A percentile compares a stretch with the other conserved stretches of the same genome.
Evolutionary conservation across 129 eudicot species (phyloP).

Genomic region (Pulicaria dysenterica): DNA sequence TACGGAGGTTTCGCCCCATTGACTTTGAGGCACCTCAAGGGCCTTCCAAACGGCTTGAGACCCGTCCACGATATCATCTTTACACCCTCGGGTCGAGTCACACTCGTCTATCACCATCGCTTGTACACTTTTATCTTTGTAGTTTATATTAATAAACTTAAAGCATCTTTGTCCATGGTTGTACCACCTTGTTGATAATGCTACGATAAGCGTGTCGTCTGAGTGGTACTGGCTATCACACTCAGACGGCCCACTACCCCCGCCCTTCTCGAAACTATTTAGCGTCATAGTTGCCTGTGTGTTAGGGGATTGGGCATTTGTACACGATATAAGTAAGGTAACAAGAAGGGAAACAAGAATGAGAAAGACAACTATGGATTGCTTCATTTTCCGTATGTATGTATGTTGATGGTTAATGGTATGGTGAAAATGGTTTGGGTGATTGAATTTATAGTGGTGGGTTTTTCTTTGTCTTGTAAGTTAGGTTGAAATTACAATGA

Average conservation of each 20-base stretch:
- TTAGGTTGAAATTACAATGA: slow-evolving; percentile 17
- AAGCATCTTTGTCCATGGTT: slow-evolving; percentile 29
- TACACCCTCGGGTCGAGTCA: slow-evolving; percentile 31
- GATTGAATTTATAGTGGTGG: not conserved
- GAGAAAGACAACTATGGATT: not conserved
- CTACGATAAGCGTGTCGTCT: slow-evolving; percentile 21
- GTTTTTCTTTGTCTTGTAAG: not conserved
- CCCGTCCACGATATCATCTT: slow-evolving; percentile 25
- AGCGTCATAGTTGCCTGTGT: slow-evolving; percentile 6
- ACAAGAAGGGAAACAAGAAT: slow-evolving; percentile 4
- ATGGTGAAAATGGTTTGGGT: not conserved
- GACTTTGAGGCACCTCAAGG: slow-evolving; percentile 17
- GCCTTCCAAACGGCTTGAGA: slow-evolving; percentile 36
- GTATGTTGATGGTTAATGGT: not conserved
- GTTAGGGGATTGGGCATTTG: not conserved
- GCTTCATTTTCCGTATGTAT: slow-evolving; percentile 15
- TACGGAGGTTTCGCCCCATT: slow-evolving; percentile 25
- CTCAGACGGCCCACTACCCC: slow-evolving; percentile 26
- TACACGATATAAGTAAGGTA: not conserved
- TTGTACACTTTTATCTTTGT: slow-evolving; percentile 2
- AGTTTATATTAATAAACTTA: slow-evolving; percentile 21
- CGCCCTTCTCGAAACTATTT: slow-evolving; percentile 33
- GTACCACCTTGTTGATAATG: slow-evolving; percentile 37
- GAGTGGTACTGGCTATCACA: slow-evolving; percentile 35
- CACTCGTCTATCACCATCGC: slow-evolving; percentile 36